These are phyloP conservation scores for Tricholoma bakamatsutake DNA, from an alignment of 768 basidiomycete genomes.

Conservation along the genomic window DNA sequence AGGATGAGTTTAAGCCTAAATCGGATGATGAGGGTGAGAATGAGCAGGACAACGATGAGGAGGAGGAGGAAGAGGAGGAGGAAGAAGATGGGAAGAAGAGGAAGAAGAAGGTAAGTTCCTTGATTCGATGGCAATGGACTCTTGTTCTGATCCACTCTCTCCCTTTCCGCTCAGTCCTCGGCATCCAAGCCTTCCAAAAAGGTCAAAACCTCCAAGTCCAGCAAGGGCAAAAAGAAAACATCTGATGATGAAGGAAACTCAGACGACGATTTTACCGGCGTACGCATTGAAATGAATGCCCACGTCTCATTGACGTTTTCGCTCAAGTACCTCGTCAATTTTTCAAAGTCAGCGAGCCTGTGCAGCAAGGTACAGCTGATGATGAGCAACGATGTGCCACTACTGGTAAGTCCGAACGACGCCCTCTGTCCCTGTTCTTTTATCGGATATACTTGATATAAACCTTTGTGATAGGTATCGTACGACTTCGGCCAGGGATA, in stretches of 20 bases:
- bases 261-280: constrained; percentile 47
- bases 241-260: constrained; percentile 29
- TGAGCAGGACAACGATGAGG: constrained; percentile 47
- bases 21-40: constrained; percentile 52
- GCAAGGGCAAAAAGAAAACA: constrained; percentile 50
- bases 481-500: constrained; percentile 87
- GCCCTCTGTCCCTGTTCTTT: not conserved
- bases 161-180: constrained; percentile 25
- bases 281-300: constrained; percentile 82
- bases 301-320: constrained; percentile 92
- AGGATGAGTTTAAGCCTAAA: constrained; percentile 58
- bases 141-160: not conserved
- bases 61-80: constrained; percentile 42
- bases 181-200: constrained; percentile 39
- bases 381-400: constrained; percentile 90
- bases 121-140: not conserved
- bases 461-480: constrained; percentile 51
- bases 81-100: constrained; percentile 59
- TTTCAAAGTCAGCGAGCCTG: constrained; percentile 82
- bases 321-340: constrained; percentile 95
- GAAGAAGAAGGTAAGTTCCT: constrained; percentile 54
- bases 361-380: constrained; percentile 70
- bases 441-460: not conserved
- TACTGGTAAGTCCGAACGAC: constrained; percentile 55
- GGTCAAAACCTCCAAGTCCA: constrained; percentile 38